Evolutionary conservation across 495 filamentous ascomycete species (phyloP), one percentile per base, ranked within the genome.

Genomic region (Penicillium parvum): DNA sequence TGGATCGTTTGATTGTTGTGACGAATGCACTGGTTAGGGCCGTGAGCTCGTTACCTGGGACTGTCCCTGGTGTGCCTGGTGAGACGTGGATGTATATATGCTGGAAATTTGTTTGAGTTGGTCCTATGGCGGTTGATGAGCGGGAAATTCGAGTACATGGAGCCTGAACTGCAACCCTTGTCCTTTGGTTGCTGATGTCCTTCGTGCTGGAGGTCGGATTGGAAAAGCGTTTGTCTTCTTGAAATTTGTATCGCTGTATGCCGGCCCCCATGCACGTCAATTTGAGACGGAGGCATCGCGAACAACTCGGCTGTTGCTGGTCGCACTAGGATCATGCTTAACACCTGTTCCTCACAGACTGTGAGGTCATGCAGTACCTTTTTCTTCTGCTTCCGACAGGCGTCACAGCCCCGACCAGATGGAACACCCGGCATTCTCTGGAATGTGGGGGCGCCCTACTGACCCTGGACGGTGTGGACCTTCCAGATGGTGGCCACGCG

Each of bases 351-450:
- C n/a, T 32, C 33, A 21, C 7, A 25, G 12, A 9, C 12, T 16
- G 18, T 49, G 12, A 28, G 20, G n/a, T n/a, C n/a, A n/a, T n/a
- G 32, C 4, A 15, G 17, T 52, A 76, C 74, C 65, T 76, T 76
- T 55, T 78, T 77, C 62, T 75, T 78, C 40, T 69, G 66, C 36
- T 68, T 66, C 20, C 73, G 71, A 50, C 73, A 78, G 5, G 52
- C 65, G 20, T 75, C 68, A 43, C 75, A 78, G 17, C 66, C 72
- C 43, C 64, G 63, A 20, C 70, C 65, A 4, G 67, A 64, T 7
- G 70, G 71, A 10, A 77, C 73, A 5, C 75, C 74, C 0, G 73
- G 73, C 75, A 78, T 78, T n/a, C n/a, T n/a, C n/a, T n/a, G n/a
- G n/a, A n/a, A 21, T 21, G 14, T 19, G 19, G 9, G 26, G 27